These are phyloP conservation scores for Prunus kanzakura DNA, from an alignment of 306 rosid genomes.

Conservation along the genomic window DNA sequence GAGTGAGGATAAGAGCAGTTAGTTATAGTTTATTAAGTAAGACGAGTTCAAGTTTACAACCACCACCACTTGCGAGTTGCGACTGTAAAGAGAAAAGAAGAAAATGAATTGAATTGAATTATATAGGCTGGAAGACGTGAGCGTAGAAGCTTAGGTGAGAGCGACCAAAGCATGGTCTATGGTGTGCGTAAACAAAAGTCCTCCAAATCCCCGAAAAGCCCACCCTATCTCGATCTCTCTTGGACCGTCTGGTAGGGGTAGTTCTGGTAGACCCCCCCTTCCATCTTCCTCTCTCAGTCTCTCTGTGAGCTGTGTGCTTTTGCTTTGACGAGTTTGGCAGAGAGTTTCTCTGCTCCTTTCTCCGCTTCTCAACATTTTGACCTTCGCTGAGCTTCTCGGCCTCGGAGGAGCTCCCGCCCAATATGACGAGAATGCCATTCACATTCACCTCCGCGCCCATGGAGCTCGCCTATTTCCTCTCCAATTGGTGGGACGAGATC, in stretches of 20 bases:
- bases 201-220: background rate
- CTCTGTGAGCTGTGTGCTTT: background rate
- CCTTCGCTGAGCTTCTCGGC: constrained; percentile 1
- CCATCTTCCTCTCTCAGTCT: constrained; percentile 2
- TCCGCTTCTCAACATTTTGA: constrained; percentile 13
- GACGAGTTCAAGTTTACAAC: background rate
- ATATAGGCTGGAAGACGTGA: background rate
- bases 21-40: background rate
- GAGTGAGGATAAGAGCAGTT: background rate
- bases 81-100: no score
- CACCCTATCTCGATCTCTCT: constrained; percentile 3
- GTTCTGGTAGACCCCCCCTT: constrained; percentile 21
- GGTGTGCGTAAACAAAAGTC: background rate
- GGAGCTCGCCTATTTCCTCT: constrained; percentile 27
- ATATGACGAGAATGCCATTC: constrained; percentile 45
- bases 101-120: background rate
- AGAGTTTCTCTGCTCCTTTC: background rate
- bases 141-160: constrained; percentile 32
- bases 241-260: constrained; percentile 35
- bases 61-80: background rate
- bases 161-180: background rate
- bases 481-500: constrained; percentile 63
- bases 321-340: background rate
- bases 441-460: constrained; percentile 25
- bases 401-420: background rate